Evolutionary conservation across 805 yeast genomes (phyloP).

Genomic region (Wickerhamomyces ciferrii): DNA sequence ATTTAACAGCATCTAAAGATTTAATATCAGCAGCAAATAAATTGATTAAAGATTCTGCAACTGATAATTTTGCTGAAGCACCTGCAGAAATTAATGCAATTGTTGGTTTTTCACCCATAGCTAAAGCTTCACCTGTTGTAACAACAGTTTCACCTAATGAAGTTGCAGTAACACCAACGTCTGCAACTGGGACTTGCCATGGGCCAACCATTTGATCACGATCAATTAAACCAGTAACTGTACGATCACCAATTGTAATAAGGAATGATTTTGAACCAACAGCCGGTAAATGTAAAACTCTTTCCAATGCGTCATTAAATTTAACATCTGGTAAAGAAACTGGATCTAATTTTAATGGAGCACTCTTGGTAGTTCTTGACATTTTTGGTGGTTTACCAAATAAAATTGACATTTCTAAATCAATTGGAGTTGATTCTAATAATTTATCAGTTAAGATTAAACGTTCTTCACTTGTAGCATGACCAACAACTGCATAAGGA

Average conservation of each 20-base stretch:
- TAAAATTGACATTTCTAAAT: constrained; percentile 88
- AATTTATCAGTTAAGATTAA: constrained; percentile 75
- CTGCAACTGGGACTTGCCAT: constrained; percentile 99
- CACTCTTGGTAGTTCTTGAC: constrained; percentile 69
- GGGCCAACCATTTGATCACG: constrained; percentile 99
- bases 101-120: constrained; percentile 95
- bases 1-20: constrained; percentile 65
- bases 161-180: constrained; percentile 93
- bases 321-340: constrained; percentile 31
- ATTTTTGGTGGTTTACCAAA: constrained; percentile 98
- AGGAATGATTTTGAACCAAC: constrained; percentile 94
- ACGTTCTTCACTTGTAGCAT: constrained; percentile 83
- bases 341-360: constrained; percentile 43
- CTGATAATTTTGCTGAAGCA: constrained; percentile 92
- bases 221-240: constrained; percentile 95
- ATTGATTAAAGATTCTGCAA: constrained; percentile 90
- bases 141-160: constrained; percentile 72
- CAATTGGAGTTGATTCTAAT: constrained; percentile 82
- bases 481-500: constrained; percentile 93
- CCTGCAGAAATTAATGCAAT: constrained; percentile 82
- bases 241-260: constrained; percentile 97
- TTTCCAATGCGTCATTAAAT: constrained; percentile 61
- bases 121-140: constrained; percentile 92
- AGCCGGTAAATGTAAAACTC: constrained; percentile 85
- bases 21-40: constrained; percentile 85